Evolutionary conservation across 768 basidiomycete genomes (phyloP), one percentile per base, ranked within the genome.

Genomic region (Leccinum obscurum): DNA sequence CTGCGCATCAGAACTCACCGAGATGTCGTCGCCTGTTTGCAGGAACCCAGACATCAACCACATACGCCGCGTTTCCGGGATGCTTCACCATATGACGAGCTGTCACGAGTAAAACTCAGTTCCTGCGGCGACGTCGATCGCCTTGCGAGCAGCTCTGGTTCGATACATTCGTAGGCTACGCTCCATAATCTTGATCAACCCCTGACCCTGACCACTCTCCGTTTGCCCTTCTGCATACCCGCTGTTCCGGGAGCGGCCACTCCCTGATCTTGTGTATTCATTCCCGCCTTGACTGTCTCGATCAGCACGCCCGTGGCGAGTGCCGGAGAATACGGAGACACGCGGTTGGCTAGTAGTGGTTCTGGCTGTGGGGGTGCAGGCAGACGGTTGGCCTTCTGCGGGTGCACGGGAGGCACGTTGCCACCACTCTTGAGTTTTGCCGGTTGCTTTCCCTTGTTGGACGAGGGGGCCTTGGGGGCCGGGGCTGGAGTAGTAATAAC

Each of bases 251-350:
- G 73, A 11, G 74, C 67, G 6, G 64, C 62, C 14, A 78, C 74
- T 48, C 79, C 78, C 55, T 81, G 81, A 57, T 87, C 85, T 58
- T 76, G 77, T 34, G 87, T 82, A 66, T 81, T 91, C 85, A 94
- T 87, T 1, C 92, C 93, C 0, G 92, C 90, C 73, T 93, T 94
- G 41, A 95, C 83, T 0, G 92, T 85, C 41, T 93, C 89, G 37
- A 96, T 79, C 35, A 95, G 81, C 49, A 93, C 83, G 6, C 92
- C 92, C 0, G 86, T 81, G 37, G 88, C 83, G 9, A 93, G 76
- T 9, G 88, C 84, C 8, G 93, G 93, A 2, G 90, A 92, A 67
- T 93, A 92, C 3, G 87, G 80, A 8, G 92, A 92, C 20, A 93
- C 80, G 37, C 95, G 84, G 64, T 79, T 86, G 15, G 88, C 81